Conservation (phyloP, 768 basidiomycete genomes). For the Boletus rubescentipes region DNA sequence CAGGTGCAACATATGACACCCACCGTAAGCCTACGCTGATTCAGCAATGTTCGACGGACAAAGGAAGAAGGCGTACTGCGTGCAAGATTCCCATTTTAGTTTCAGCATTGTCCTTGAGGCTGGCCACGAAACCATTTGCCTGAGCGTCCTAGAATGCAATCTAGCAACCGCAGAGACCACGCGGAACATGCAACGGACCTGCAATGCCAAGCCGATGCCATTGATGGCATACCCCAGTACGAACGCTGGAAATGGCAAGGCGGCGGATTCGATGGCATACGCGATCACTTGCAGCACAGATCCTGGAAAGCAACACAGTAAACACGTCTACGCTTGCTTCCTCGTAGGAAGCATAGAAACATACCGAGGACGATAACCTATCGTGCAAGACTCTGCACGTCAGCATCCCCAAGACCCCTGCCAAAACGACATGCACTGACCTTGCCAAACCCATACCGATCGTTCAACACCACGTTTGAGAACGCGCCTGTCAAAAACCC, state of each 20-base stretch:
- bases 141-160: slow-evolving; percentile 41
- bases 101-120: slow-evolving; percentile 37
- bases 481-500: slow-evolving; percentile 37
- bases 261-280: slow-evolving; percentile 39
- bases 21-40: slow-evolving; percentile 34
- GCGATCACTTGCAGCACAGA: slow-evolving; percentile 31
- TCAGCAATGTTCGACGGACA: background rate
- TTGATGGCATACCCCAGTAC: slow-evolving; percentile 41
- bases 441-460: slow-evolving; percentile 36
- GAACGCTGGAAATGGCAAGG: slow-evolving; percentile 46
- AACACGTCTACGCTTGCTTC: background rate
- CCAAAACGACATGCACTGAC: slow-evolving; percentile 6
- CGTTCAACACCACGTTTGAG: slow-evolving; percentile 28
- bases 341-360: background rate
- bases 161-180: background rate
- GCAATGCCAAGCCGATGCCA: slow-evolving; percentile 46
- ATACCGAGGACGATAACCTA: slow-evolving; percentile 32
- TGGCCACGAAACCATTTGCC: slow-evolving; percentile 45
- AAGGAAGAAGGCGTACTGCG: slow-evolving; percentile 29
- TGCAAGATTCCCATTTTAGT: slow-evolving; percentile 44
- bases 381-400: background rate
- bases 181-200: slow-evolving; percentile 34
- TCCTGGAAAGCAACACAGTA: slow-evolving; percentile 11
- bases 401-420: background rate
- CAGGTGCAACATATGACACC: background rate